Base-by-base conservation (phyloP, 345 rosid species). In the Camelina hispida region DNA sequence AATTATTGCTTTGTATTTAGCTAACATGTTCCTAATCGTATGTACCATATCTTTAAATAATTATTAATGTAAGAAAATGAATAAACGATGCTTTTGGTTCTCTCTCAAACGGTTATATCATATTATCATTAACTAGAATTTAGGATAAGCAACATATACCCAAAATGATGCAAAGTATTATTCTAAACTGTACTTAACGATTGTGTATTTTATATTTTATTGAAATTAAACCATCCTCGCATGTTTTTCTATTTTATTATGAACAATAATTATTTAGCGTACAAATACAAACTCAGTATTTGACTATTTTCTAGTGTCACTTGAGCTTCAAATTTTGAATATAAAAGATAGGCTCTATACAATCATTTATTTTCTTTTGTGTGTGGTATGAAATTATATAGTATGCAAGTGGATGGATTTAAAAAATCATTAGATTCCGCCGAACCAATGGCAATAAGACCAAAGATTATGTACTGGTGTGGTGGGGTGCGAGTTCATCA, bases 361-460 rank as follows among this genome's bases (percentile, higher is more conserved):
- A 34, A 5, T 20, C 9, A 2, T 44, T 16, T n/a, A 1, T 17
- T 30, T 58, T 12, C 1, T 69, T 46, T 46, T 17, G 15, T 20
- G 14, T 23, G n/a, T 34, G 7, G 43, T 28, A 18, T 47, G 3
- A 25, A 38, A 38, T 38, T 14, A 38, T 38, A 38, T 20, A 18
- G 28, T 28, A 50, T 17, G 52, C 72, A 68, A 43, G 46, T 68
- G 62, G 57, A 4, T 61, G 20, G 12, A 61, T 52, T 40, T 57
- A 15, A 62, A 16, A 62, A 67, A 65, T 79, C 40, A 66, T 66
- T 63, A 78, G 84, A 85, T 82, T 76, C 85, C 74, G 38, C 58
- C 63, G 71, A 73, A 73, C 79, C 78, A 76, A 44, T 66, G 65
- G 37, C 15, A 42, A 71, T 18, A 66, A 32, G 13, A 60, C 80